These are phyloP conservation scores for Kalmusia sp. DNA, from an alignment of 2,329 filamentous ascomycete species.

Conservation along the genomic window DNA sequence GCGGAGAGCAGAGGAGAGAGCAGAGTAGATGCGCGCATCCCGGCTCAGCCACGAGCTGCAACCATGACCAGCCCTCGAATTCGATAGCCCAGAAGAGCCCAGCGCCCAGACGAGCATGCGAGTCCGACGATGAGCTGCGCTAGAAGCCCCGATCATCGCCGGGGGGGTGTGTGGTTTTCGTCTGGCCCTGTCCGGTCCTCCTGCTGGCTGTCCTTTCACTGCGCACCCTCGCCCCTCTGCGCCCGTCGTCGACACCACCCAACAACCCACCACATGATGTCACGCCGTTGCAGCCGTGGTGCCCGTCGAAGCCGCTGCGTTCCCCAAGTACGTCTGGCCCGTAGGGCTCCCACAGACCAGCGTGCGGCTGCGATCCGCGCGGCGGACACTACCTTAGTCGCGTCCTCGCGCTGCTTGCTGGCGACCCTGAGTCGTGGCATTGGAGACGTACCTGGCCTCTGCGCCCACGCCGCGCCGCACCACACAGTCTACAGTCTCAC, in stretches of 20 bases:
- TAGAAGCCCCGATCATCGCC: conserved; percentile 1
- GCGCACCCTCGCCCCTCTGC: too few species aligned
- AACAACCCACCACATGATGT: neutral
- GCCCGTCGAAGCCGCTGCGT: neutral
- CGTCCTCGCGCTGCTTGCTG: neutral
- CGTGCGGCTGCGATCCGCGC: conserved; percentile 3
- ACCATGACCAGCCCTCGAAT: conserved; percentile 5
- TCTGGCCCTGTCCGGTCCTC: too few species aligned
- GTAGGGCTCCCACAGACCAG: conserved; percentile 6
- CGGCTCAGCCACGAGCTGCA: conserved; percentile 7
- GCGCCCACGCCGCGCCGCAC: neutral
- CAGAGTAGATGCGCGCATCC: too few species aligned
- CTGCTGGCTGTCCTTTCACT: too few species aligned
- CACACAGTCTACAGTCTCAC: too few species aligned
- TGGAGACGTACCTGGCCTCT: neutral
- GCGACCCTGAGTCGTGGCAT: neutral
- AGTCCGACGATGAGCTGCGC: conserved; percentile 7
- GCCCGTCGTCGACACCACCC: neutral
- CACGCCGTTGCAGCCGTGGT: neutral
- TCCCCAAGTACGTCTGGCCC: too few species aligned
- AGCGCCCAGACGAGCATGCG: conserved; percentile 1
- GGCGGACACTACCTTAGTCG: conserved; percentile 7
- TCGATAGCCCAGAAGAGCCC: conserved; percentile 8
- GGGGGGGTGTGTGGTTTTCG: too few species aligned
- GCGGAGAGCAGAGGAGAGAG: too few species aligned